These are phyloP conservation scores for Mortierella polycephala DNA, from an alignment of 371 early-diverging fungal genomes.

Conservation along the genomic window DNA sequence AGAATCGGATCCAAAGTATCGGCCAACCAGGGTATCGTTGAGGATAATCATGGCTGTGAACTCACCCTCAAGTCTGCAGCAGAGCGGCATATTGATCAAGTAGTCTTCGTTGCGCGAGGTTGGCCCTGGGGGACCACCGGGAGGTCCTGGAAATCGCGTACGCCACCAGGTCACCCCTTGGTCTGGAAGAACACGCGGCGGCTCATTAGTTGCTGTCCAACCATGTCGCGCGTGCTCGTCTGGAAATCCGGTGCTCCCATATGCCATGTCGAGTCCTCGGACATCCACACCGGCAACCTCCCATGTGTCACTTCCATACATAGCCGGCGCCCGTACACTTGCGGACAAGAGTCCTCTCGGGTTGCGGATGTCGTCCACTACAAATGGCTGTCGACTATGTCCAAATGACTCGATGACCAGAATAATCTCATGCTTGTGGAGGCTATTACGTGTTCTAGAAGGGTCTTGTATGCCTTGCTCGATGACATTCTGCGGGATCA, in stretches of 20 bases:
- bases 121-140: constrained; percentile 4
- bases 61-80: constrained; percentile 71
- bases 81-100: constrained; percentile 63
- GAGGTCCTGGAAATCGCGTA: constrained; percentile 49
- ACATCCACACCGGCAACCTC: constrained; percentile 86
- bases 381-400: constrained; percentile 75
- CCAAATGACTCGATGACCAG: constrained; percentile 85
- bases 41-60: constrained; percentile 74
- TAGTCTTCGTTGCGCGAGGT: not conserved
- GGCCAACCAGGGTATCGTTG: constrained; percentile 70
- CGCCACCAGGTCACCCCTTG: constrained; percentile 54
- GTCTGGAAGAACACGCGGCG: constrained; percentile 32
- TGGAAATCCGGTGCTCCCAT: constrained; percentile 78
- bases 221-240: constrained; percentile 62
- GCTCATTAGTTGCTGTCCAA: constrained; percentile 10
- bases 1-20: constrained; percentile 80
- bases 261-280: constrained; percentile 62
- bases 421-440: constrained; percentile 62
- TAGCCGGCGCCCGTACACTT: constrained; percentile 43
- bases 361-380: constrained; percentile 82
- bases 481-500: constrained; percentile 13
- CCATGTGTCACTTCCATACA: constrained; percentile 60
- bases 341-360: constrained; percentile 80
- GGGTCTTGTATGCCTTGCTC: not conserved
- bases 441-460: not conserved